These are phyloP conservation scores for Xylariaceae sp. DNA, from an alignment of 2,329 filamentous ascomycete genomes.

Conservation along the genomic window DNA sequence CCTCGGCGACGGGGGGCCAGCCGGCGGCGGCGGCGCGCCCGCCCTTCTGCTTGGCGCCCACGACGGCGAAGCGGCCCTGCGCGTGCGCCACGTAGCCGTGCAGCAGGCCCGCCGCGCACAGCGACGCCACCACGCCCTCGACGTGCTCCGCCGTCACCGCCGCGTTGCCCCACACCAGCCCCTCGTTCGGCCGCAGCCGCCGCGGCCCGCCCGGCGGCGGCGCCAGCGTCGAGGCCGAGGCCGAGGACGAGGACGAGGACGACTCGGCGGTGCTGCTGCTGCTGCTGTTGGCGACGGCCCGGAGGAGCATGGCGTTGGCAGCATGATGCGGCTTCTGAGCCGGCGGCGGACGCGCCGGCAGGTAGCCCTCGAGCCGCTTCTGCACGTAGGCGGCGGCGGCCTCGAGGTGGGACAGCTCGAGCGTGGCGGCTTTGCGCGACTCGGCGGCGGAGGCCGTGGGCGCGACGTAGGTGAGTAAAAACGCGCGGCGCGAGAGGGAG, in stretches of 20 bases:
- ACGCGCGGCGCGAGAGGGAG: conserved; percentile 68
- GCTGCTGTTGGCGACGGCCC: conserved; percentile 40
- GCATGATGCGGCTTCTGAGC: conserved; percentile 31
- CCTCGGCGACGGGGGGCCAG: conserved; percentile 68
- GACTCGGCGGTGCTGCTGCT: conserved; percentile 22
- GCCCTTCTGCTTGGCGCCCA: conserved; percentile 62
- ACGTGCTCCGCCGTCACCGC: conserved; percentile 55
- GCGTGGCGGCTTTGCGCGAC: conserved; percentile 59
- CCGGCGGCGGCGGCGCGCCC: conserved; percentile 61
- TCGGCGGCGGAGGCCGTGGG: conserved; percentile 48
- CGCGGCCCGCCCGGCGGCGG: conserved; percentile 41
- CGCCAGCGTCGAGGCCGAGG: conserved; percentile 38
- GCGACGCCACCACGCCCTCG: conserved; percentile 68
- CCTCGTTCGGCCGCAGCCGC: conserved; percentile 48
- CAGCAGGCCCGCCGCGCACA: conserved; percentile 74
- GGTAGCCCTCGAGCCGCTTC: conserved; percentile 51
- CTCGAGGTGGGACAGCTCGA: conserved; percentile 65
- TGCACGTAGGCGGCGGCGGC: conserved; percentile 59
- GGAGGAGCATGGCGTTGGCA: conserved; percentile 45
- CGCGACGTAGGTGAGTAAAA: conserved; percentile 69
- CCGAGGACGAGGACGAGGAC: no score
- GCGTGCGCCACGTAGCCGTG: conserved; percentile 78
- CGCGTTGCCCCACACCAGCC: conserved; percentile 57
- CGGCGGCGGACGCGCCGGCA: conserved; percentile 28
- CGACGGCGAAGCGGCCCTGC: conserved; percentile 71